Conservation (phyloP, 192 early-diverging fungal genomes). For the Coemansia nantahalensis region DNA sequence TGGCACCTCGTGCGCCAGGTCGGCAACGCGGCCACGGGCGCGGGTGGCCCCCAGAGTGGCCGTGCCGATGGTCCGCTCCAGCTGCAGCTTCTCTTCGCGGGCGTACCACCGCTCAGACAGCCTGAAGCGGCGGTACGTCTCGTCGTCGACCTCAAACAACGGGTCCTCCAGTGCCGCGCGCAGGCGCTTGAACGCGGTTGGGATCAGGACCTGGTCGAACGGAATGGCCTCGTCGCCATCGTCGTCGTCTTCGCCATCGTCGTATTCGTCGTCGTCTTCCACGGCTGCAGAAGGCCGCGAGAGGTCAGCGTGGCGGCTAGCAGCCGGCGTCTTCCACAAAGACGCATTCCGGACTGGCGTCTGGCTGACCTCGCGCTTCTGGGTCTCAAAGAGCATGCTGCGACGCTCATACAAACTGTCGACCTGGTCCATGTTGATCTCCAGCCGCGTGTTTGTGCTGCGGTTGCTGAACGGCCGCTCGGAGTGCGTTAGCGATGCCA, state of each 20-base stretch:
- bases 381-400: conserved; percentile 46
- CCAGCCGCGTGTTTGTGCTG: conserved; percentile 30
- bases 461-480: conserved; percentile 31
- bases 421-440: conserved; percentile 49
- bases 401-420: conserved; percentile 37
- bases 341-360: neutral
- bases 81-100: conserved; percentile 41
- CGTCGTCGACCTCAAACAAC: conserved; percentile 41
- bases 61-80: conserved; percentile 23
- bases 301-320: too few relatives aligned
- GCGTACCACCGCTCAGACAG: conserved; percentile 53
- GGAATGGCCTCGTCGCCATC: conserved; percentile 38
- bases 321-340: too few relatives aligned
- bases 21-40: conserved; percentile 4
- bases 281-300: too few relatives aligned
- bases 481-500: conserved; percentile 5
- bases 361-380: conserved; percentile 19
- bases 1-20: neutral
- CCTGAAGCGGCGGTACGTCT: conserved; percentile 47
- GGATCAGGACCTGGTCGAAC: conserved; percentile 52
- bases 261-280: conserved; percentile 8
- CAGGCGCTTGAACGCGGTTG: conserved; percentile 51
- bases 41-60: conserved; percentile 35
- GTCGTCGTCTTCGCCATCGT: too few relatives aligned
- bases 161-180: conserved; percentile 38